Percentiles rank a stretch among this genome's conserved stretches.
Conservation (phyloP, 208 protist genomes). For the Naegleria gruberi region DNA sequence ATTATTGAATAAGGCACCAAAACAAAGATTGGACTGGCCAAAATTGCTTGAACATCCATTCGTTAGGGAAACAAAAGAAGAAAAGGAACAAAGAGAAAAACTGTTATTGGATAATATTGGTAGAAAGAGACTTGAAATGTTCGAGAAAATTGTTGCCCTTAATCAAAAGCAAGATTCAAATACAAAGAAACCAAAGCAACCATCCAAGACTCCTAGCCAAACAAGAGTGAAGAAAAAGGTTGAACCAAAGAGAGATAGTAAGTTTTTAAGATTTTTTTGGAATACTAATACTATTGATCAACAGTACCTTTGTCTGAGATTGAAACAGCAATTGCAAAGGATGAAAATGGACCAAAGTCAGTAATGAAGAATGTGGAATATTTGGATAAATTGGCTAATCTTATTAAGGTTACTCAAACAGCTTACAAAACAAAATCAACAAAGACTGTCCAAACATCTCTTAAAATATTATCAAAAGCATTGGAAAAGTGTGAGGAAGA, state of each 20-base stretch:
- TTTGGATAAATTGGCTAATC: not conserved
- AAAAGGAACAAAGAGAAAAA: constrained; percentile 29
- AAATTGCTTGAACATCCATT: constrained; percentile 72
- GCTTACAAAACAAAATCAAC: not conserved
- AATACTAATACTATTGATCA: not conserved
- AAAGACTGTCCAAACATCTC: not conserved
- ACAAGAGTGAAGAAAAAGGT: not conserved
- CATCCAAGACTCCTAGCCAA: not conserved
- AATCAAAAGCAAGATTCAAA: not conserved
- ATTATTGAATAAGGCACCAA: constrained; percentile 80
- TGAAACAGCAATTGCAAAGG: not conserved
- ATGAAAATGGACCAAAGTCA: not conserved
- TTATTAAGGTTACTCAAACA: not conserved
- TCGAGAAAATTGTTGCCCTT: not conserved
- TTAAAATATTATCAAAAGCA: not conserved
- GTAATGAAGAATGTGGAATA: not conserved
- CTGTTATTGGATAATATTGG: not conserved
- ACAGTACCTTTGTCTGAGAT: not conserved
- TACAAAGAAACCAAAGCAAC: not conserved
- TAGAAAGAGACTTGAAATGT: not conserved
- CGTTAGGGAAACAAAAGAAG: constrained; percentile 59
- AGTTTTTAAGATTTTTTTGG: not conserved
- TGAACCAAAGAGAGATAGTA: not conserved
- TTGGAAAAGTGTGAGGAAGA: not conserved
- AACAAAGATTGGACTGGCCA: constrained; percentile 80